phyloP scores from a whole-genome alignment of 345 rosid genomes.

The Salix viminalis region DNA sequence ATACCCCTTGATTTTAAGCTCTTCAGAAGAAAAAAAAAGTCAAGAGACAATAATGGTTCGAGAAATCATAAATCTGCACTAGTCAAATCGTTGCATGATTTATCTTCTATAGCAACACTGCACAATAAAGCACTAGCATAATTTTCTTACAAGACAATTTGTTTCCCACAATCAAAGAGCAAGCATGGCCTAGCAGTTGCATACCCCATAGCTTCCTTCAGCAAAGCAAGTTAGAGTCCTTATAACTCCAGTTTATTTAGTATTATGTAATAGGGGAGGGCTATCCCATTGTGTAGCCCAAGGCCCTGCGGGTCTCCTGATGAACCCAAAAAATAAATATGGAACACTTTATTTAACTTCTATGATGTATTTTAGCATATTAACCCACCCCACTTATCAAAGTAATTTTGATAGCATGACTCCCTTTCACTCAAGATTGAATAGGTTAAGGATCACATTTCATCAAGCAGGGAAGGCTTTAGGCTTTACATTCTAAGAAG shows the following conservation, averaged over 20 bases:
- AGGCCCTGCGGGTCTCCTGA: too few relatives aligned
- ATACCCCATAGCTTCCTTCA: too few relatives aligned
- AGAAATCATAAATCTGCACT: neutral
- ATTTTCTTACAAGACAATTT: neutral
- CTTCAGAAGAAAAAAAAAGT: conserved; percentile 30
- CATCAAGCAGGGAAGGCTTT: neutral
- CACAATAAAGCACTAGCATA: neutral
- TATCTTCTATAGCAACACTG: neutral
- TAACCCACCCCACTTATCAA: neutral
- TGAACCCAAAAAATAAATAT: neutral
- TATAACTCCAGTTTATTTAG: too few relatives aligned
- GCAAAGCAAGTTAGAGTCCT: too few relatives aligned
- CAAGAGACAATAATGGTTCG: conserved; percentile 5
- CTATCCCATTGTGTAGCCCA: too few relatives aligned
- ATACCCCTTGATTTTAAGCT: conserved; percentile 87
- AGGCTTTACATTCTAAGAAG: neutral
- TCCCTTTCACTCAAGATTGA: neutral
- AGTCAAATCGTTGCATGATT: neutral
- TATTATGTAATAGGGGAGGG: too few relatives aligned
- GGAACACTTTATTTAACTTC: neutral
- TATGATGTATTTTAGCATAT: neutral
- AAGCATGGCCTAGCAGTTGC: too few relatives aligned
- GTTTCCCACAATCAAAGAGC: neutral
- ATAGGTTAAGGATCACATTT: neutral
- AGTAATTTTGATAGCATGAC: neutral